phyloP scores from a whole-genome alignment of 441 rosid genomes.

The Syzygium malaccense region DNA sequence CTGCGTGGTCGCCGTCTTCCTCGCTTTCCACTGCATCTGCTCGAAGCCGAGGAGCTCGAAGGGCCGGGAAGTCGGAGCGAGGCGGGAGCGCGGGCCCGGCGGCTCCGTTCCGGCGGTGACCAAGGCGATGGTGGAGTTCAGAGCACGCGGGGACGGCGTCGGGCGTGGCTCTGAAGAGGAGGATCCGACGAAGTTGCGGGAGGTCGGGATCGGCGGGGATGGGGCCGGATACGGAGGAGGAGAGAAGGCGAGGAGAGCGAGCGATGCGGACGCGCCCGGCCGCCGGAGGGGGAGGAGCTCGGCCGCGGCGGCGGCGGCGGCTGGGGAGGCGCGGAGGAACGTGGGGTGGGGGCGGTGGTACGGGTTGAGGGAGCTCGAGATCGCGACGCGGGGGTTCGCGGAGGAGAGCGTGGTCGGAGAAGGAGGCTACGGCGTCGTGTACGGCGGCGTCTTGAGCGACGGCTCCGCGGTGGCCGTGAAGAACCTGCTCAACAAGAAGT shows the following conservation, averaged over 20 bases:
- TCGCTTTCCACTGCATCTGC: not conserved
- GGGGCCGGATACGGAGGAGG: not conserved
- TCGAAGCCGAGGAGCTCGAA: not conserved
- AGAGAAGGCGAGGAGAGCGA: not conserved
- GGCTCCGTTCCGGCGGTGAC: not conserved
- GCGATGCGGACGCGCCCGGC: not conserved
- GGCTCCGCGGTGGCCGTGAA: constrained; percentile 1
- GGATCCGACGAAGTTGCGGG: not conserved
- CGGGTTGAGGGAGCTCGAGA: not conserved
- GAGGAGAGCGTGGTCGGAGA: not conserved
- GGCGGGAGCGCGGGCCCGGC: not conserved
- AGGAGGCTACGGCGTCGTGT: constrained; percentile 1
- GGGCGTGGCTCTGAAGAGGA: not conserved
- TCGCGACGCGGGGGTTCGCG: not conserved
- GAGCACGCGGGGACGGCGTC: not conserved
- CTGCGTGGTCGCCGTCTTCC: not conserved
- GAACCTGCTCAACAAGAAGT: not conserved
- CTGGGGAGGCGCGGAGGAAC: not conserved
- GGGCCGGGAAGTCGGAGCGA: not conserved
- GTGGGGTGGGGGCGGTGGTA: not conserved
- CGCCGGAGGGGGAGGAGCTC: not conserved
- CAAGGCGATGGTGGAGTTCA: not conserved
- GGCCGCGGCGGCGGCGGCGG: not conserved
- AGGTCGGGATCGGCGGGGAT: not conserved
- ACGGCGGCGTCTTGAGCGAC: not conserved